Percentiles rank a stretch among this genome's conserved stretches.
These are phyloP conservation scores for Metschnikowia lunata DNA, from an alignment of 805 yeast species.

Conservation along the genomic window DNA sequence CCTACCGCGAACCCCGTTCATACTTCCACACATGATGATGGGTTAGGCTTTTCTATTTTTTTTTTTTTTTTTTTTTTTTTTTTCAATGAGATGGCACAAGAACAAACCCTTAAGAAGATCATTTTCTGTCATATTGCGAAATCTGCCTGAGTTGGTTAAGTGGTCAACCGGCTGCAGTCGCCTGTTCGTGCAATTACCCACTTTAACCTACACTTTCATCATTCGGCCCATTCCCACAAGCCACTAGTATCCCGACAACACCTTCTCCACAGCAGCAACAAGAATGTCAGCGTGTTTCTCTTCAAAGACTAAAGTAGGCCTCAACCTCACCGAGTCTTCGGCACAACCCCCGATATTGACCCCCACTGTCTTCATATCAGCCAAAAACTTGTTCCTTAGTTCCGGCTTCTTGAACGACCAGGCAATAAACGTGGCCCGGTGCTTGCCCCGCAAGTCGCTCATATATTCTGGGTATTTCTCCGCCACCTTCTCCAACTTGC, in stretches of 20 bases:
- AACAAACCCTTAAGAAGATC: no score
- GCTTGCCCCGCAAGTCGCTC: constrained; percentile 65
- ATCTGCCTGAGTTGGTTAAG: no score
- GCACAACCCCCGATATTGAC: constrained; percentile 86
- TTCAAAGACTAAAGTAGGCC: constrained; percentile 77
- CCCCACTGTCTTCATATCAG: constrained; percentile 58
- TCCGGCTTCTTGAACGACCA: constrained; percentile 58
- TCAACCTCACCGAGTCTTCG: constrained; percentile 67
- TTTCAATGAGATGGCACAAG: no score
- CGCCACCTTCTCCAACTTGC: constrained; percentile 49
- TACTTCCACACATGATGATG: no score
- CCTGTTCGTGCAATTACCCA: no score
- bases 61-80: no score
- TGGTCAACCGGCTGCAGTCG: no score
- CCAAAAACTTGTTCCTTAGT: constrained; percentile 58
- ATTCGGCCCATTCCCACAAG: neutral
- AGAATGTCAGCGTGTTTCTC: constrained; percentile 74
- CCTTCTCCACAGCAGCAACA: constrained; percentile 38
- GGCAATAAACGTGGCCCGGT: constrained; percentile 77
- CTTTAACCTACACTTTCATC: neutral
- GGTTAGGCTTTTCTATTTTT: no score
- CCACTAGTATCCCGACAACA: constrained; percentile 30
- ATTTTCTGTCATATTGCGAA: no score
- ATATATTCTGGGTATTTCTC: constrained; percentile 50
- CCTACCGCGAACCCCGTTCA: no score